Evolutionary conservation across 2,329 filamentous ascomycete genomes (phyloP).

Genomic region (Graphilbum sp.): DNA sequence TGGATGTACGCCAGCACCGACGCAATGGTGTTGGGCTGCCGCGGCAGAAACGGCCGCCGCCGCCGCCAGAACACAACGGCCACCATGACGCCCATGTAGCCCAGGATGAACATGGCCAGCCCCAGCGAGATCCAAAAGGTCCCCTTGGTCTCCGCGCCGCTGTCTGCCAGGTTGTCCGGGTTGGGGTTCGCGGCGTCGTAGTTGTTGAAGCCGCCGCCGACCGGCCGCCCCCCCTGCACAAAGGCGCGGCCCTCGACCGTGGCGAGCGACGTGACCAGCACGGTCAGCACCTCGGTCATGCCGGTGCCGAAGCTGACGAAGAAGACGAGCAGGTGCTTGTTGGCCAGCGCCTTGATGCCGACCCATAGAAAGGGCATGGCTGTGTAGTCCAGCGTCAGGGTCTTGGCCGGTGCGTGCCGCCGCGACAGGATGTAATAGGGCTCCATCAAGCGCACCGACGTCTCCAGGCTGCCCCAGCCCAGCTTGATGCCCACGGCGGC

Average conservation of each 20-base stretch:
- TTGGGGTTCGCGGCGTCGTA: neutral
- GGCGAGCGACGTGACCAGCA: conserved; percentile 49
- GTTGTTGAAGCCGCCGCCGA: neutral
- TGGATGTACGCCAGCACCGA: conserved; percentile 63
- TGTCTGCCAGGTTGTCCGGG: conserved; percentile 21
- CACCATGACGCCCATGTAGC: conserved; percentile 46
- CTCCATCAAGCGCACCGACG: conserved; percentile 55
- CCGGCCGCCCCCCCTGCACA: neutral
- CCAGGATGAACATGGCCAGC: conserved; percentile 45
- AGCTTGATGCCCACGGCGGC: conserved; percentile 52
- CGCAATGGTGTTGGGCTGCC: conserved; percentile 65
- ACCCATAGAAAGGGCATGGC: conserved; percentile 53
- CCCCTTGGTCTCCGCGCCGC: conserved; percentile 40
- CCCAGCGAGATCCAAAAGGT: conserved; percentile 53
- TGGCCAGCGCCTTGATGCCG: conserved; percentile 42
- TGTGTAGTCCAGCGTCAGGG: conserved; percentile 56
- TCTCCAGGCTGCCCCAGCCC: conserved; percentile 52
- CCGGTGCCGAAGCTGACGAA: conserved; percentile 55
- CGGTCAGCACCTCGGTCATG: conserved; percentile 56
- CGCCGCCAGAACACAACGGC: conserved; percentile 43
- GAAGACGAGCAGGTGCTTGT: conserved; percentile 48
- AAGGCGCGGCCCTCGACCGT: conserved; percentile 49
- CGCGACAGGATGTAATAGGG: conserved; percentile 55
- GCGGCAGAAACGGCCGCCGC: conserved; percentile 54
- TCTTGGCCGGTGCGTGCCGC: conserved; percentile 47